Conservation (phyloP, 2,329 filamentous ascomycete genomes). For the Berkeleyomyces rouxiae region DNA sequence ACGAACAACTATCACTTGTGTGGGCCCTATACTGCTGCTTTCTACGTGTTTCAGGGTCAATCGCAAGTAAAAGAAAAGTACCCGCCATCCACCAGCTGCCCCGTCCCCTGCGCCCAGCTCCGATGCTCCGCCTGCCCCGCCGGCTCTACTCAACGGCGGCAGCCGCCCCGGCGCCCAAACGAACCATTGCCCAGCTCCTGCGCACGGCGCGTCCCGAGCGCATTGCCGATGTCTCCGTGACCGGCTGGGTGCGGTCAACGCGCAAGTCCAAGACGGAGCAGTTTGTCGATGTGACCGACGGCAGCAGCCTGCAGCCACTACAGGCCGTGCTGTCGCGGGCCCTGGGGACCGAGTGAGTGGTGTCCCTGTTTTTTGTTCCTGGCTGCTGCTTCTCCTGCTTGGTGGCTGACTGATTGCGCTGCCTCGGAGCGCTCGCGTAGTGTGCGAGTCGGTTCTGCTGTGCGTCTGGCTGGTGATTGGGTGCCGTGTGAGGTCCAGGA, state of each 20-base stretch:
- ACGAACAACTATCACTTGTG: too few species aligned
- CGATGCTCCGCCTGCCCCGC: neutral
- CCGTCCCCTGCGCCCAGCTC: neutral
- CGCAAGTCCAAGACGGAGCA: conserved; percentile 70
- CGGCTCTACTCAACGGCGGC: conserved; percentile 7
- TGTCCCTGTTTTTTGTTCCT: neutral
- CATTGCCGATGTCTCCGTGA: conserved; percentile 39
- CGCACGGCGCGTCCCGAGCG: conserved; percentile 30
- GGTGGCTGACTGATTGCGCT: conserved; percentile 12
- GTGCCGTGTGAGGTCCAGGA: conserved; percentile 52
- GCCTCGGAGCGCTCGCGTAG: conserved; percentile 27
- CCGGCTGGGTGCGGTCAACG: conserved; percentile 71
- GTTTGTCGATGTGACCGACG: conserved; percentile 77
- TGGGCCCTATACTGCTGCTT: too few species aligned
- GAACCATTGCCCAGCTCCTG: conserved; percentile 37
- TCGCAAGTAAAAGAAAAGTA: too few species aligned
- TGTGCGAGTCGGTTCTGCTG: conserved; percentile 64
- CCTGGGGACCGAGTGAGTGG: conserved; percentile 52
- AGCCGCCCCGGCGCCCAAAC: conserved; percentile 18
- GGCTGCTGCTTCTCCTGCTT: neutral
- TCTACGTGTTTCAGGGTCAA: too few species aligned
- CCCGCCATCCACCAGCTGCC: neutral
- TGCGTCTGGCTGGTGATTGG: conserved; percentile 66
- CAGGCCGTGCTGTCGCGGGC: conserved; percentile 65
- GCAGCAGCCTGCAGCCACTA: conserved; percentile 60